Evolutionary conservation across 257 asterid species (phyloP).

Genomic region (Eustoma russellianum): DNA sequence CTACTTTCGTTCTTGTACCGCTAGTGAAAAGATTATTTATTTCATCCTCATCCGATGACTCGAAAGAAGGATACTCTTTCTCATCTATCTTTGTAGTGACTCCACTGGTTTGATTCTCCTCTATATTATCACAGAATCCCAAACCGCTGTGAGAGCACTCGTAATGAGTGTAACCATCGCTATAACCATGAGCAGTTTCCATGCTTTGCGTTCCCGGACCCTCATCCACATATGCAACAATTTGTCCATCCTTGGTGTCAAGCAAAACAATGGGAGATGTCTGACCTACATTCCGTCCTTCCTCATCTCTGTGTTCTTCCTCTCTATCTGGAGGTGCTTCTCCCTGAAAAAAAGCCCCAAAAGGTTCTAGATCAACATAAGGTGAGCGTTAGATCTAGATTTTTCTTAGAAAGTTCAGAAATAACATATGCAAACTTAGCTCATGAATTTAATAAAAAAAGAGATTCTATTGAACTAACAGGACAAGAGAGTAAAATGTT

Average conservation of each 20-base stretch:
- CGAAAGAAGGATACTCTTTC: constrained; percentile 34
- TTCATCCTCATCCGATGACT: constrained; percentile 32
- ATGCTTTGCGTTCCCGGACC: constrained; percentile 33
- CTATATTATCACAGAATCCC: constrained; percentile 52
- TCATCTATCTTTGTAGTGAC: constrained; percentile 34
- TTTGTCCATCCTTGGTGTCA: constrained; percentile 42
- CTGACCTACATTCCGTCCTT: constrained; percentile 15
- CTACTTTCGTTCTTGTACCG: constrained; percentile 22
- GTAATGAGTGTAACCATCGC: constrained; percentile 46
- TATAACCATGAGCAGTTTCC: constrained; percentile 50
- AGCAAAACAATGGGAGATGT: constrained; percentile 41
- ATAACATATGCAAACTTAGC: not conserved
- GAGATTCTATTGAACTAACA: too few species aligned
- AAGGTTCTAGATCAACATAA: constrained; percentile 13
- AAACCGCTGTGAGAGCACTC: constrained; percentile 65
- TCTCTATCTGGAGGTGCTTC: constrained; percentile 10
- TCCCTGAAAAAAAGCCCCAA: constrained; percentile 36
- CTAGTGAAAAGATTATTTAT: constrained; percentile 16
- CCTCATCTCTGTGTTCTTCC: constrained; percentile 26
- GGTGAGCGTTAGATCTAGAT: constrained; percentile 12
- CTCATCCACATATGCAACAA: constrained; percentile 50
- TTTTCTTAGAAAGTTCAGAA: not conserved
- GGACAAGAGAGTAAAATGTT: too few species aligned
- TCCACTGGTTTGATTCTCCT: constrained; percentile 32
- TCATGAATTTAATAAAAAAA: too few species aligned